Base-by-base conservation (phyloP, 176 grass and related monocot genomes). In the Typha latifolia region DNA sequence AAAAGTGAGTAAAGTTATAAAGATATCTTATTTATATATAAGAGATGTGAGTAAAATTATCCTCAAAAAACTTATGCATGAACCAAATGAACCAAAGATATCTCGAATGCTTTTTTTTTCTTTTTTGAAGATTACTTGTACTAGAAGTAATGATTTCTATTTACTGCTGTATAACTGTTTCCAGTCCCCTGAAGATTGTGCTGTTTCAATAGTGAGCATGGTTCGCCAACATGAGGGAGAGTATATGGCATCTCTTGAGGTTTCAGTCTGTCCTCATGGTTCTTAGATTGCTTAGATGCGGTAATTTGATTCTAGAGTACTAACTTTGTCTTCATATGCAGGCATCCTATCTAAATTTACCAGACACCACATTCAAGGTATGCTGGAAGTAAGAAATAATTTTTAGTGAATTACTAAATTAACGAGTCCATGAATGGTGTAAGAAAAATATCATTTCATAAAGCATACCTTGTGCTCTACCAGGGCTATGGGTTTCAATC, bases 311-410 rank as follows among this genome's bases (percentile, higher is more conserved):
- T 18, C 70, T 65, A 14, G 69, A 83, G 74, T 56, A 16, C 19
- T 63, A 4, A 59, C 56, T 31, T 72, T 61, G 5, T 66, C 49
- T 78, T 12, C 53, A 22, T 79, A 51, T 69, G 34, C 76, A 99
- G 94, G 79, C 84, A 81, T 90, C 94, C 37, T 99, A 99, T 71
- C 8, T 87, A 66, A 81, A 87, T 62, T 78, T 99, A 37, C 88
- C 94, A 2, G 89, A 99, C 37, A 80, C 88, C 23, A 93, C 90
- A 14, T 99, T 99, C 77, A 99, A 99, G 94, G 94, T 97, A 87
- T 64, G 3, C 2, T 9, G 62, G 22, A 13, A 34, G 12, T 16
- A 11, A 64, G 2, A 37, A 32, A 16, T 12, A 47, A 2, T 48
- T 48, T 67, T 47, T 70, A 2, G 11, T 4, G 37, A 43, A 14